Percentiles rank a stretch among this genome's conserved stretches.
These are phyloP conservation scores for Salix koriyanagi DNA, from an alignment of 345 rosid genomes.

Conservation along the genomic window DNA sequence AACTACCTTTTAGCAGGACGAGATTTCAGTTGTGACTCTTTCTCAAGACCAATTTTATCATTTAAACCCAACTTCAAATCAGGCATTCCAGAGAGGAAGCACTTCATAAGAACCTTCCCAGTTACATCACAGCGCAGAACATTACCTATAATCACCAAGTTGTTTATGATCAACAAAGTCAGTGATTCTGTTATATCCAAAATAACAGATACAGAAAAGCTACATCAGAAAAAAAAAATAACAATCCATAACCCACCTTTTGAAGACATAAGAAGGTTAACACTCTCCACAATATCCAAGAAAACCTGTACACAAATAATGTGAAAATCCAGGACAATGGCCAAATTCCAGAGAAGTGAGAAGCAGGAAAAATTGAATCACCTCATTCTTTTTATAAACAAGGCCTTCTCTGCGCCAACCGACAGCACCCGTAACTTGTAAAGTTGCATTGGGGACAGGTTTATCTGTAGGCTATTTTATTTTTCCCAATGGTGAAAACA, in stretches of 20 bases:
- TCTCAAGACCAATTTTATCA: constrained; percentile 98
- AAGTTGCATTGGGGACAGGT: constrained; percentile 96
- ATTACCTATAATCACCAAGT: constrained; percentile 52
- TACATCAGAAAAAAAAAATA: neutral
- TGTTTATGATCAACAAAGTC: constrained; percentile 12
- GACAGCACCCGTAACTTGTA: constrained; percentile 99
- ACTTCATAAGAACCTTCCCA: constrained; percentile 96
- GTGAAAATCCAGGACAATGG: constrained; percentile 14
- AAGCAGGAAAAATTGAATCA: constrained; percentile 22
- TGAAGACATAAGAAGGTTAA: constrained; percentile 97
- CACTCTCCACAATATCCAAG: constrained; percentile 97
- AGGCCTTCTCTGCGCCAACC: constrained; percentile 99
- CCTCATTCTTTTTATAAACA: constrained; percentile 94
- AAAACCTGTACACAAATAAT: constrained; percentile 60
- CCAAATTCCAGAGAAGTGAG: neutral
- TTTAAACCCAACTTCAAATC: constrained; percentile 97
- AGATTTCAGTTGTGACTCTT: constrained; percentile 91
- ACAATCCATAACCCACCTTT: constrained; percentile 48
- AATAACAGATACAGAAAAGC: neutral
- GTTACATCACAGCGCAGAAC: constrained; percentile 97
- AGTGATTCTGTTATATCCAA: neutral
- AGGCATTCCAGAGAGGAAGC: constrained; percentile 99
- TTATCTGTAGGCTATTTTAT: constrained; percentile 63
- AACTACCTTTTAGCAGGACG: constrained; percentile 93
- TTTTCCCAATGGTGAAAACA: neutral